phyloP scores from a whole-genome alignment of 2,329 filamentous ascomycete genomes.

The Penicillium sp. region DNA sequence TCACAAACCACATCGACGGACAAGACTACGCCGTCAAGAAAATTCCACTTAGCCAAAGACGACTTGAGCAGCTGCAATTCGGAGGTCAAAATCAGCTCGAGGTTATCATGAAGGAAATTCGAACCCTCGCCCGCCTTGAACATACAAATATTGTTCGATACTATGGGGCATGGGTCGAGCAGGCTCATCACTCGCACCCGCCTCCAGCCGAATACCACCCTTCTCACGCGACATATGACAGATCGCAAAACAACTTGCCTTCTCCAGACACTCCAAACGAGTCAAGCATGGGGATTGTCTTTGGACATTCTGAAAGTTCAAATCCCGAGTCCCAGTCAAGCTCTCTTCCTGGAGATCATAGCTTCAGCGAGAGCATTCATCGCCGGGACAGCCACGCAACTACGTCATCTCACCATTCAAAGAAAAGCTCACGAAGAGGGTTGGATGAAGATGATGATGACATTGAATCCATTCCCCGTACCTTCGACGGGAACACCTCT shows the following conservation, averaged over 20 bases:
- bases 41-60: slow-evolving; percentile 54
- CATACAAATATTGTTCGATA: slow-evolving; percentile 67
- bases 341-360: slow-evolving; percentile 17
- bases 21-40: slow-evolving; percentile 65
- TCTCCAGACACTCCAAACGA: slow-evolving; percentile 21
- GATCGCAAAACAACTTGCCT: slow-evolving; percentile 12
- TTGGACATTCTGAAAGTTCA: slow-evolving; percentile 37
- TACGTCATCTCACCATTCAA: slow-evolving; percentile 40
- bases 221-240: slow-evolving; percentile 10
- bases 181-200: slow-evolving; percentile 25
- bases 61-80: slow-evolving; percentile 52
- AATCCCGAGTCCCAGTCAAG: slow-evolving; percentile 19
- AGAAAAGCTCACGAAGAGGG: slow-evolving; percentile 37
- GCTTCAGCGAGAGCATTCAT: slow-evolving; percentile 18
- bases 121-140: slow-evolving; percentile 60
- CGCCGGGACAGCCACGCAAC: slow-evolving; percentile 36
- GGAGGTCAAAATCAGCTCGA: slow-evolving; percentile 54
- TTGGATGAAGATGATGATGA: slow-evolving; percentile 47
- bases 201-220: slow-evolving; percentile 11
- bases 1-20: slow-evolving; percentile 59
- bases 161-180: slow-evolving; percentile 63
- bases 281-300: slow-evolving; percentile 39
- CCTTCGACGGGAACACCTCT: slow-evolving; percentile 29
- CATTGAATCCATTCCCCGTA: slow-evolving; percentile 48
- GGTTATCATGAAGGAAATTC: slow-evolving; percentile 57